Evolutionary conservation across 169 alveolate species (phyloP), one percentile per base, ranked within the genome.

Genomic region (Cryptosporidium bovis): DNA sequence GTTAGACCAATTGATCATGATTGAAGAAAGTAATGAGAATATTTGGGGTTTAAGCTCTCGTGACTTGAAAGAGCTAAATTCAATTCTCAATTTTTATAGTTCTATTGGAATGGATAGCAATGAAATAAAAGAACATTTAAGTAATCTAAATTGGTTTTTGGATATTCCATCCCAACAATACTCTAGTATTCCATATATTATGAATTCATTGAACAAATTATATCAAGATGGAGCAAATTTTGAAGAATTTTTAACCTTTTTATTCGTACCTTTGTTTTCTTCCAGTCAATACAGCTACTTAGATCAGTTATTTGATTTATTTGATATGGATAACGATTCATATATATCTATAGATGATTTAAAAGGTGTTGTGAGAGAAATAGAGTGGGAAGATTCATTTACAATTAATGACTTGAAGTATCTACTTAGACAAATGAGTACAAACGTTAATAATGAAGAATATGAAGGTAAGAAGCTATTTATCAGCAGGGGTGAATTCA

Each of bases 11-110:
- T 34, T 77, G 50, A 33, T 60, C 18, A 60, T 56, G 69, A 77
- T 77, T 8, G 87, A 77, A 60, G 87, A 77, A 40, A 60, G 71
- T 36, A 77, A 77, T 77, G 87, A 15, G 64, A 77, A 77, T 27
- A 77, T 77, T 18, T 77, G 87, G 87, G 87, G 87, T 3, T 44
- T 77, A 18, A 62, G 87, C 33, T 16, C 87, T 34, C 44, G 87
- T 48, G 87, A 77, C 48, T 40, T 77, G n/a, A 77, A 40, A 24
- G 87, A 77, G 27, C 50, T 77, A 18, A 56, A 60, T 48, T 24
- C 60, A 6, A 64, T 77, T 24, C 36, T 62, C 12, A 77, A 29
- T 27, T 56, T 44, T 13, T 77, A 60, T 24, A 31, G 33, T 40
- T 56, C 50, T 13, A 16, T 34, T 34, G 77, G 64, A 27, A 62